Base-by-base conservation (phyloP, 2,329 filamentous ascomycete species). In the Aspergillus carbonarius region DNA sequence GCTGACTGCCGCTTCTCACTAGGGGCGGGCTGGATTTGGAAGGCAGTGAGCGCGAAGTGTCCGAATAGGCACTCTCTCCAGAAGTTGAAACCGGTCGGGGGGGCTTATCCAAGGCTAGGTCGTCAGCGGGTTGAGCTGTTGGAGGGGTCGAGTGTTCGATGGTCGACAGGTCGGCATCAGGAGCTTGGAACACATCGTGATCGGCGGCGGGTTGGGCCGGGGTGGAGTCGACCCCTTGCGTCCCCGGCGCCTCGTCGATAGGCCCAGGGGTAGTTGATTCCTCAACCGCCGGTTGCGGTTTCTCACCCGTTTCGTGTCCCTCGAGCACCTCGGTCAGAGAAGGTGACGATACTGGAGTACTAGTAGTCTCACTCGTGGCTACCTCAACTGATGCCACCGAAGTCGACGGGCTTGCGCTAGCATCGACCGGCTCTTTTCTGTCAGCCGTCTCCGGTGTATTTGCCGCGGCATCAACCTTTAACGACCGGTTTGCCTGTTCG, bases 261-360 rank as follows among this genome's bases (percentile, higher is more conserved):
- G 17, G 39, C 17, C 39, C 39, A 42, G 39, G 39, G 18, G 39
- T 20, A 42, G 18, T 42, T 23, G 18, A 18, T 23, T 13, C 18
- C 18, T 13, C 39, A 17, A 65, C 61, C 51, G 64, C 62, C 54
- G 68, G 51, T 53, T 59, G 70, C 6, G 70, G 70, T 56, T 69
- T 69, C 50, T 73, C 72, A 35, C 62, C 62, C 56, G 66, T 67
- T 20, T 71, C 72, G 46, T 65, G 69, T 9, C 69, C 73, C 60
- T 74, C 72, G 39, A 75, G 70, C 3, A 70, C 54, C 56, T 75
- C 70, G 20, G 55, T 63, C 17, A 67, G 35, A 32, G 68, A 67
- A 37, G 66, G 63, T 17, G 64, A 53, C 20, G 68, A 66, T 32
- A 62, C 51, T 4, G 62, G 60, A 34, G 61, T 62, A 57, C 61